A percentile compares a stretch with the other conserved stretches of the same genome.
These are phyloP conservation scores for Chlamydomonas schloesseri DNA, from an alignment of 139 green algal species.

Conservation along the genomic window DNA sequence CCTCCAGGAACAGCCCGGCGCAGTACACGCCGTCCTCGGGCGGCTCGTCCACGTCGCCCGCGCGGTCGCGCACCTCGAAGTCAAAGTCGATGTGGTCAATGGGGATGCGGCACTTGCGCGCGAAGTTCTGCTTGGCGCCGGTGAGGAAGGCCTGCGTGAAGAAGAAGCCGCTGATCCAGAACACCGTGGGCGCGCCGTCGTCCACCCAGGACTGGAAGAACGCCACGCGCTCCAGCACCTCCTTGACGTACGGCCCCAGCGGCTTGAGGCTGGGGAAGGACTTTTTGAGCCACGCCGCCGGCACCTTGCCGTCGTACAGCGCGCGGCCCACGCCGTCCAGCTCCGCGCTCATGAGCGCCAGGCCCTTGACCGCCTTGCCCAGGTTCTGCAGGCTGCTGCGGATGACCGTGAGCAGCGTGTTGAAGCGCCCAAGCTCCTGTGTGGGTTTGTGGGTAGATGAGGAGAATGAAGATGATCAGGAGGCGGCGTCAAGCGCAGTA, in stretches of 20 bases:
- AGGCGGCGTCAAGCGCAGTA: too few species aligned
- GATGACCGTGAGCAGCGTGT: conserved; percentile 76
- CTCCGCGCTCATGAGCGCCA: conserved; percentile 84
- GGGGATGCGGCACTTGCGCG: conserved; percentile 79
- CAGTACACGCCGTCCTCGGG: conserved; percentile 83
- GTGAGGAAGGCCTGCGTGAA: conserved; percentile 92
- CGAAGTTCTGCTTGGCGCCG: conserved; percentile 88
- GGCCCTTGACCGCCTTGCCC: conserved; percentile 82
- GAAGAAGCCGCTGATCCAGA: conserved; percentile 90
- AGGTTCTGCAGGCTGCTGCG: conserved; percentile 73
- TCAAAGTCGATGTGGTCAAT: conserved; percentile 91
- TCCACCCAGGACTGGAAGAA: conserved; percentile 85
- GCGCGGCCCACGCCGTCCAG: conserved; percentile 68
- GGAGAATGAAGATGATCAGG: background rate
- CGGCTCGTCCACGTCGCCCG: conserved; percentile 38
- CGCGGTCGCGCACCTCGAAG: conserved; percentile 71
- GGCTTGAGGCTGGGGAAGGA: conserved; percentile 86
- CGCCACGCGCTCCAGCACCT: conserved; percentile 75
- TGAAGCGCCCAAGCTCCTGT: conserved; percentile 85
- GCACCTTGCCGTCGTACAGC: conserved; percentile 79
- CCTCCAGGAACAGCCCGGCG: conserved; percentile 85
- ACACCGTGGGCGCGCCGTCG: conserved; percentile 71
- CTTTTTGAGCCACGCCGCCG: conserved; percentile 76
- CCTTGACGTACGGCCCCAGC: conserved; percentile 79
- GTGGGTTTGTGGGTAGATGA: too few species aligned